Evolutionary conservation across 192 early-diverging fungal species (phyloP).

Genomic region (Obelidium mucronatum): DNA sequence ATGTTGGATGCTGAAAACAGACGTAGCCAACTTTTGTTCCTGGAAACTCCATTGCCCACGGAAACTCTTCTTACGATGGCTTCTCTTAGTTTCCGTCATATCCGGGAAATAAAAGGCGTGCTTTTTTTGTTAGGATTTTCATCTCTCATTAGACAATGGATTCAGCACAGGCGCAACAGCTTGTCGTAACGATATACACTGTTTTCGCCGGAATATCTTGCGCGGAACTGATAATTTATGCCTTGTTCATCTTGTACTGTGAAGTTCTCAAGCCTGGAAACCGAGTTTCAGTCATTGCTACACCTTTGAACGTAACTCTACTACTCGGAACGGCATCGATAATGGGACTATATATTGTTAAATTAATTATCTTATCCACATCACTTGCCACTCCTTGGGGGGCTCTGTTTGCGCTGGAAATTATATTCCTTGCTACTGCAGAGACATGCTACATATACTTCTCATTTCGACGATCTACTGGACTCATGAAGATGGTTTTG

Average conservation of each 20-base stretch:
- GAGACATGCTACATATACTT: constrained; percentile 18
- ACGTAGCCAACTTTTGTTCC: too few species aligned
- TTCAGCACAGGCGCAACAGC: neutral
- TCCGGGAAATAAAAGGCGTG: too few species aligned
- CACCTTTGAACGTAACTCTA: constrained; percentile 18
- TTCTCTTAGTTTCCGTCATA: too few species aligned
- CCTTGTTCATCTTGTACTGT: neutral
- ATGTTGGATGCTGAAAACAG: too few species aligned
- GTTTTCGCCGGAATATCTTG: neutral
- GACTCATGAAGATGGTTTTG: neutral
- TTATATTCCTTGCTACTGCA: neutral
- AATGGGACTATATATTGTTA: neutral
- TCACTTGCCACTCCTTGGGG: constrained; percentile 5
- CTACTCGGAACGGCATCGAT: neutral
- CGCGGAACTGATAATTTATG: neutral
- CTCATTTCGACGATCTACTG: constrained; percentile 2
- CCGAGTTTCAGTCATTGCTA: neutral
- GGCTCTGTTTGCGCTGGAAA: neutral
- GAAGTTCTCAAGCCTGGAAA: neutral
- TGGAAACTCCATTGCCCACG: too few species aligned
- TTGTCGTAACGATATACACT: neutral
- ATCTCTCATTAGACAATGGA: neutral
- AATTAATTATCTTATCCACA: neutral
- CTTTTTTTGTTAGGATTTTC: too few species aligned
- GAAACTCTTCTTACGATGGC: too few species aligned